Percentiles rank a stretch among this genome's conserved stretches.
phyloP scores from a whole-genome alignment of 2,329 filamentous ascomycete species.

The Ophiocordyceps australis region DNA sequence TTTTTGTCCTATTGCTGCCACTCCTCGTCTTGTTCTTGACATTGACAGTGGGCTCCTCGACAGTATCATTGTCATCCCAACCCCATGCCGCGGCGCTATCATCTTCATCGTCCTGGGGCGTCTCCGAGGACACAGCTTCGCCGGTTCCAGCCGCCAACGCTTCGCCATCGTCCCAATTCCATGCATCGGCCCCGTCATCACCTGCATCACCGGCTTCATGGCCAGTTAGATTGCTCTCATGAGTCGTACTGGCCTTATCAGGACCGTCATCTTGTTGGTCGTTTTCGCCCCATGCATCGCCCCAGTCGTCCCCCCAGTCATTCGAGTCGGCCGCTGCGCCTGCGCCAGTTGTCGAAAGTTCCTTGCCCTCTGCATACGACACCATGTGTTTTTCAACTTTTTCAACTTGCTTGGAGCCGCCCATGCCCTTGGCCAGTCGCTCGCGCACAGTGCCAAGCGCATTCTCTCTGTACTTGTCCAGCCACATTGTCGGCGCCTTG shows the following conservation, averaged over 20 bases:
- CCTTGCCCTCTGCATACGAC: slow-evolving; percentile 44
- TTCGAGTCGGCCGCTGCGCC: slow-evolving; percentile 23
- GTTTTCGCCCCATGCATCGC: slow-evolving; percentile 62
- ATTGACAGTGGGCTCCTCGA: slow-evolving; percentile 7
- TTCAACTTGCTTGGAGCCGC: slow-evolving; percentile 53
- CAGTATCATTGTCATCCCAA: slow-evolving; percentile 54
- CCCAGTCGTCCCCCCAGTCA: slow-evolving; percentile 66
- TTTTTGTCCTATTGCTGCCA: slow-evolving; percentile 5
- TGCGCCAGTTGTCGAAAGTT: slow-evolving; percentile 37
- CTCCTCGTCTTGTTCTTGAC: slow-evolving; percentile 2
- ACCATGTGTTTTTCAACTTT: slow-evolving; percentile 71
- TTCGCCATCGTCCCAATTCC: slow-evolving; percentile 79
- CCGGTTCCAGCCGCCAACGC: too few relatives aligned
- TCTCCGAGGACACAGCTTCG: slow-evolving; percentile 2
- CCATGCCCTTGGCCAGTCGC: slow-evolving; percentile 49
- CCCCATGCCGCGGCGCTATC: slow-evolving; percentile 58
- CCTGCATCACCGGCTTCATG: slow-evolving; percentile 6
- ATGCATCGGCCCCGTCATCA: slow-evolving; percentile 44
- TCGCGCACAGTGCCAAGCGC: slow-evolving; percentile 58
- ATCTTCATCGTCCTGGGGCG: slow-evolving; percentile 17
- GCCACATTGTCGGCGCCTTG: slow-evolving; percentile 67
- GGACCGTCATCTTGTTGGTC: slow-evolving; percentile 22
- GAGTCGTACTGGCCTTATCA: too few relatives aligned
- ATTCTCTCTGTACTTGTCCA: slow-evolving; percentile 64
- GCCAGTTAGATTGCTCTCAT: too few relatives aligned